Evolutionary conservation across 441 rosid genomes (phyloP).

Genomic region (Populus hybrid): DNA sequence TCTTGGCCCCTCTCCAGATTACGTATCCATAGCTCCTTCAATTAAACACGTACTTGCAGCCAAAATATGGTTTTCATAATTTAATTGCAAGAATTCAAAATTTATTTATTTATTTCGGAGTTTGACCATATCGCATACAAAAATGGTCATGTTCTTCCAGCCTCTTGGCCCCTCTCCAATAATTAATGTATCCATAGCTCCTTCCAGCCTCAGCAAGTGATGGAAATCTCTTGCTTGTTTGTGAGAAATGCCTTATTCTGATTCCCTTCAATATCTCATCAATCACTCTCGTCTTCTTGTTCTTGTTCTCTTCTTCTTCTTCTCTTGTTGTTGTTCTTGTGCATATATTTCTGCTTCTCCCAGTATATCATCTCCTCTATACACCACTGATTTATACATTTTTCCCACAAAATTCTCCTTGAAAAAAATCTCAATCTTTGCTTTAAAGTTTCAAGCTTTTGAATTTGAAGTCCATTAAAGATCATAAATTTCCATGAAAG

Average conservation of each 20-base stretch:
- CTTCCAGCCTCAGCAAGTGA: slow-evolving; percentile 48
- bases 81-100: no score
- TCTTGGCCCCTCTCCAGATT: not conserved
- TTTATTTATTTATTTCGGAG: no score
- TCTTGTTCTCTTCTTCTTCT: slow-evolving; percentile 31
- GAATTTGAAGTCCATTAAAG: no score
- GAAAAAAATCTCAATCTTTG: not conserved
- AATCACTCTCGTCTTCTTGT: slow-evolving; percentile 38
- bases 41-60: no score
- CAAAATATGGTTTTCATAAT: no score
- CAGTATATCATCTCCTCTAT: slow-evolving; percentile 49
- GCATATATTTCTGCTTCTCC: slow-evolving; percentile 87
- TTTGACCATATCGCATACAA: not conserved
- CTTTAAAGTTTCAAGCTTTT: slow-evolving; percentile 13
- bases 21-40: not conserved
- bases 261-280: slow-evolving; percentile 57
- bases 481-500: no score
- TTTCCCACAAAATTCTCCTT: not conserved
- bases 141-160: not conserved
- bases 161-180: not conserved
- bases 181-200: not conserved
- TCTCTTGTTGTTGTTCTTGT: slow-evolving; percentile 33
- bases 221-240: slow-evolving; percentile 83
- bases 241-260: slow-evolving; percentile 58
- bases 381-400: slow-evolving; percentile 67